Base-by-base conservation (phyloP, 495 filamentous ascomycete genomes). In the Venustampulla echinocandica region DNA sequence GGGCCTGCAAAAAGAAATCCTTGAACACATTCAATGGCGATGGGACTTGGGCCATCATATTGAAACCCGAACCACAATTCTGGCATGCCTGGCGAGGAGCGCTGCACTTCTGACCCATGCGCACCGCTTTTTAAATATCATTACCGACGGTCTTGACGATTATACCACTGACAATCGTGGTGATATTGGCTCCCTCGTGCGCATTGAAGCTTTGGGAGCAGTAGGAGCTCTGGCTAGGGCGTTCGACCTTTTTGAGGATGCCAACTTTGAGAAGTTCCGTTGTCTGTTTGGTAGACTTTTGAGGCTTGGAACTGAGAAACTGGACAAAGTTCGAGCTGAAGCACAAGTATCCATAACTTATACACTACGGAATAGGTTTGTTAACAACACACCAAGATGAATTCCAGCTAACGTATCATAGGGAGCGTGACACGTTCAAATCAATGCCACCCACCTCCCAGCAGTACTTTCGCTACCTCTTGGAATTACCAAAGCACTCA, bases 131-230 rank as follows among this genome's bases (percentile, higher is more conserved):
- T 42, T 69, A 0, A 46, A 57, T 30, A 61, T 72, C 19, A 66
- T 74, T 23, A 64, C 50, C 17, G 69, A 59, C 53, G 81, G 70
- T 9, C 60, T 97, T 34, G 83, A 92, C 44, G 90, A 99, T 58
- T 96, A 97, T 53, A 89, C 85, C 0, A 85, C 84, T 9, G 88
- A 85, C 54, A 74, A 84, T 32, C 73, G 87, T 7, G 93, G 92
- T 10, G 92, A 99, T 57, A 71, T 96, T 44, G 92, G 92, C 3
- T 93, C 87, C 1, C 74, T 84, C 22, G 82, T 90, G 10, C 72
- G 92, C 10, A 57, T 87, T 11, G 84, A 89, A 56, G 90, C 85
- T 22, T 72, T 95, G 17, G 72, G 75, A 52, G 81, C 80, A 1
- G 47, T 35, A 6, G 42, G 20, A 2, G 35, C 19, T 11, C 23